A percentile compares a stretch with the other conserved stretches of the same genome.
These are phyloP conservation scores for Hypoxylon fuscum DNA, from an alignment of 495 filamentous ascomycete species.

Conservation along the genomic window DNA sequence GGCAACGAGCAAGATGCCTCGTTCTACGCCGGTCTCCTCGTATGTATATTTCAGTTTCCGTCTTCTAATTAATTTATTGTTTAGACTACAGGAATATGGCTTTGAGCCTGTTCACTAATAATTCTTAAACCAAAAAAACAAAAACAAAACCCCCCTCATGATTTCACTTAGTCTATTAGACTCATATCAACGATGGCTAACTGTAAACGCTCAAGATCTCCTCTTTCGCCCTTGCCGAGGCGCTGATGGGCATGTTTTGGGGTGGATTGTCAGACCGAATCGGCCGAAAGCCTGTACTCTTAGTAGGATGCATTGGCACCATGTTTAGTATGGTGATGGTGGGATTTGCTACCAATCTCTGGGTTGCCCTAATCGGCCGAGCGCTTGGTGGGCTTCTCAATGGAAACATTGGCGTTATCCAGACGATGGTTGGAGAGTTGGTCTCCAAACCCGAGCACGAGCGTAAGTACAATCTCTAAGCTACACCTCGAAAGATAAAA, in stretches of 20 bases:
- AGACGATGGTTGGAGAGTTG: conserved; percentile 90
- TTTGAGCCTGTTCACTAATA: background rate
- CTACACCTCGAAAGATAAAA: no score
- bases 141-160: no score
- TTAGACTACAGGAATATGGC: background rate
- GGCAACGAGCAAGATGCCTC: conserved; percentile 74
- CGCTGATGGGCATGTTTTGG: conserved; percentile 85
- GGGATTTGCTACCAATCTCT: conserved; percentile 82
- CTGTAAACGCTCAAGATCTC: conserved; percentile 60
- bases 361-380: conserved; percentile 77
- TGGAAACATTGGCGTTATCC: conserved; percentile 88
- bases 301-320: conserved; percentile 82
- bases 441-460: conserved; percentile 83
- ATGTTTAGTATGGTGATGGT: conserved; percentile 81
- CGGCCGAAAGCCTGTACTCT: conserved; percentile 83
- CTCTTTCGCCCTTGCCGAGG: conserved; percentile 82
- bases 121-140: background rate
- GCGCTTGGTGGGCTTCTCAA: conserved; percentile 83
- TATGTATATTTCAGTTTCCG: conserved; percentile 19
- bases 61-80: background rate
- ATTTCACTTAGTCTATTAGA: no score
- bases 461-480: no score
- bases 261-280: conserved; percentile 81
- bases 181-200: conserved; percentile 5
- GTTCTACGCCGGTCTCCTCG: conserved; percentile 82